Conservation (phyloP, 73 alveolate genomes). For the Stentor roeselii region DNA sequence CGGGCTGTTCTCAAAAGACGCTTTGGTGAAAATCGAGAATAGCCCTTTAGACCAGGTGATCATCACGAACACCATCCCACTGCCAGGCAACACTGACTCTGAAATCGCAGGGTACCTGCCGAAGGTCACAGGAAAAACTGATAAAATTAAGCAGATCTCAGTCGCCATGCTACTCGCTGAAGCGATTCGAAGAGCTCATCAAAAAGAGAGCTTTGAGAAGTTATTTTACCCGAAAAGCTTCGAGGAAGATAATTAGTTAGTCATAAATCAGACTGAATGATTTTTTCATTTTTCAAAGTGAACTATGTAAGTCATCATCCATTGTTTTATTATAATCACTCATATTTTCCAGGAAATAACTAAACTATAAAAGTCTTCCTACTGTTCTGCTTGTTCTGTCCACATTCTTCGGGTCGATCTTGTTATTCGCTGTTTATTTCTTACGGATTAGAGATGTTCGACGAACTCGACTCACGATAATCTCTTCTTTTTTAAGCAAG, state of each 20-base stretch:
- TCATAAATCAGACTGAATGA: not conserved
- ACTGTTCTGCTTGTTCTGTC: not conserved
- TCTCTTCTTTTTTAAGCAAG: not conserved
- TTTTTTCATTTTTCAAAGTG: not conserved
- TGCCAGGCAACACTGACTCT: conserved; percentile 31
- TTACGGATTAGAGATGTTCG: not conserved
- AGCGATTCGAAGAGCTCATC: conserved; percentile 72
- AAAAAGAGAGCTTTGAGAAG: conserved; percentile 55
- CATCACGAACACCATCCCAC: conserved; percentile 83
- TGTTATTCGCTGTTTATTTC: not conserved
- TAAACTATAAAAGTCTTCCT: not conserved
- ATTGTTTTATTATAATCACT: not conserved
- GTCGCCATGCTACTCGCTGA: conserved; percentile 72
- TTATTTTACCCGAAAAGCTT: conserved; percentile 13
- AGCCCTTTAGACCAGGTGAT: conserved; percentile 76
- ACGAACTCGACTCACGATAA: not conserved
- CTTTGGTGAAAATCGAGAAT: conserved; percentile 65
- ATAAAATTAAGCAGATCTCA: conserved; percentile 50
- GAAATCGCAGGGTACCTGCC: not conserved
- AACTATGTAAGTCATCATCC: not conserved
- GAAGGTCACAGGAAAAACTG: conserved; percentile 28
- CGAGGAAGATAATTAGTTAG: not conserved
- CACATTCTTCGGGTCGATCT: not conserved
- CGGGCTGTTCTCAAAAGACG: conserved; percentile 86
- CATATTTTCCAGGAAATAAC: too few relatives aligned